Conservation (phyloP, 2,329 filamentous ascomycete genomes). For the Lasiodiplodia sp. region DNA sequence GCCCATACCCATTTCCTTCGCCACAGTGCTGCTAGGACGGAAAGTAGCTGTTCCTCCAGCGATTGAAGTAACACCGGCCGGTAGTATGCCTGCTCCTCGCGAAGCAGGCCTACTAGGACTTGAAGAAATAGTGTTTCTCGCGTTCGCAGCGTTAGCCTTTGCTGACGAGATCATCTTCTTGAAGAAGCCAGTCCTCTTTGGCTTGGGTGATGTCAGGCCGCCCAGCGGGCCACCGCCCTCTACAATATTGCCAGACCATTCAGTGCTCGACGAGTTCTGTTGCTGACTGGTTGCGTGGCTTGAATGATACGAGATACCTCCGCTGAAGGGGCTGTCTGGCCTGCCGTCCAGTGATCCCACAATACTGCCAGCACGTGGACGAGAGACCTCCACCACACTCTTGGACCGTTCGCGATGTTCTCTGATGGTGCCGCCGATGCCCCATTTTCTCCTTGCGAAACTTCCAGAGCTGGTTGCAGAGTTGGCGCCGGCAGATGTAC, state of each 20-base stretch:
- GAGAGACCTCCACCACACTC: conserved; percentile 67
- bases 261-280: conserved; percentile 62
- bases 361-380: conserved; percentile 38
- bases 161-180: conserved; percentile 94
- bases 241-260: conserved; percentile 64
- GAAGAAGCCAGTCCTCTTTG: conserved; percentile 85
- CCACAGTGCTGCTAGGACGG: conserved; percentile 45
- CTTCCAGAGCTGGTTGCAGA: conserved; percentile 96
- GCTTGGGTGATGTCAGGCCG: conserved; percentile 78
- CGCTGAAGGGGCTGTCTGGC: conserved; percentile 68
- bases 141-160: conserved; percentile 90
- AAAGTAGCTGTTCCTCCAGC: conserved; percentile 54
- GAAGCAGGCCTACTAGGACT: conserved; percentile 52
- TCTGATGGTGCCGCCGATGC: conserved; percentile 42
- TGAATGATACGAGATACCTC: conserved; percentile 82
- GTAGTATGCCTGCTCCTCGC: conserved; percentile 45
- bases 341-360: conserved; percentile 48
- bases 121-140: conserved; percentile 79
- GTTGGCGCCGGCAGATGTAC: conserved; percentile 85
- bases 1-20: conserved; percentile 70
- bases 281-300: conserved; percentile 70
- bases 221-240: conserved; percentile 76
- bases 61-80: conserved; percentile 61
- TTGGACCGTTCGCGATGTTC: conserved; percentile 57
- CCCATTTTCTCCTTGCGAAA: conserved; percentile 76